These are phyloP conservation scores for Rhypophila decipiens DNA, from an alignment of 495 filamentous ascomycete species.

Conservation along the genomic window DNA sequence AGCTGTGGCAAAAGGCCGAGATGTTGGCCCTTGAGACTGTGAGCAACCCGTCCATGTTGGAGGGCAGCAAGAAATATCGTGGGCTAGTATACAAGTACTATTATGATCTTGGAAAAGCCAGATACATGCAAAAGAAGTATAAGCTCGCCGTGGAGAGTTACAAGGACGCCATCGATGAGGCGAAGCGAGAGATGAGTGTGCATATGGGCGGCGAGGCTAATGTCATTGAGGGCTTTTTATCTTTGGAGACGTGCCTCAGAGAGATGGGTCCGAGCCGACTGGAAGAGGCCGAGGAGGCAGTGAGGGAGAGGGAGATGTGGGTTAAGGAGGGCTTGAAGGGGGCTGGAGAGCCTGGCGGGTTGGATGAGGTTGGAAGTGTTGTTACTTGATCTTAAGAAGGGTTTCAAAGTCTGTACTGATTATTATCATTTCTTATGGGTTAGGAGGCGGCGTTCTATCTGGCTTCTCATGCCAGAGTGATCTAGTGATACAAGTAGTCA, in stretches of 20 bases:
- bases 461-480: too few species aligned
- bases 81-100: slow-evolving; percentile 2
- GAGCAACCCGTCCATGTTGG: background rate
- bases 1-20: background rate
- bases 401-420: too few species aligned
- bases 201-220: background rate
- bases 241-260: slow-evolving; percentile 5
- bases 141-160: slow-evolving; percentile 2
- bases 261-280: background rate
- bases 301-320: slow-evolving; percentile 1
- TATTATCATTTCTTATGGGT: too few species aligned
- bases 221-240: slow-evolving; percentile 1
- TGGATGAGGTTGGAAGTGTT: too few species aligned
- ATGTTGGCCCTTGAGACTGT: background rate
- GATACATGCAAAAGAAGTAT: background rate
- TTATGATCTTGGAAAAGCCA: background rate
- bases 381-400: too few species aligned
- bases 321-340: slow-evolving; percentile 2
- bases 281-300: slow-evolving; percentile 4
- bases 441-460: too few species aligned
- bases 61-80: background rate
- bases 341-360: slow-evolving; percentile 3
- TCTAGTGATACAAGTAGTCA: too few species aligned
- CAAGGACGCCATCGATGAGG: background rate
- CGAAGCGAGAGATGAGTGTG: slow-evolving; percentile 1